phyloP scores from a whole-genome alignment of 495 filamentous ascomycete species.

The Beverwykella pulmonaria region DNA sequence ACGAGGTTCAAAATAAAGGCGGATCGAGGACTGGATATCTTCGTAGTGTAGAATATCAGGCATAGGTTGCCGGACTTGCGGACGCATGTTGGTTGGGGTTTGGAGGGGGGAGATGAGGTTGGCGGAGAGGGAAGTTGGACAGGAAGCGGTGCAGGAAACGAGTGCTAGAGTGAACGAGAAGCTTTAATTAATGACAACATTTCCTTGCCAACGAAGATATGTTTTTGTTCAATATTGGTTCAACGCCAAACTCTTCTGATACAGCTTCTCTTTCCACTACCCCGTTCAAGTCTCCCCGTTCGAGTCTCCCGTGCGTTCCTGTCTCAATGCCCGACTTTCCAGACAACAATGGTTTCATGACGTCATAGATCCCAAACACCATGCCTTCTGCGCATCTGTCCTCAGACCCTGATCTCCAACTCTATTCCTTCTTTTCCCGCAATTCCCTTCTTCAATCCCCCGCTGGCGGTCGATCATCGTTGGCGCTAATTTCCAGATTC shows the following conservation, averaged over 20 bases:
- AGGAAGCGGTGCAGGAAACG: too few species aligned
- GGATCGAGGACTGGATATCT: neutral
- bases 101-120: too few species aligned
- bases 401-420: neutral
- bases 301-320: neutral
- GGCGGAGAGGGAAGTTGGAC: too few species aligned
- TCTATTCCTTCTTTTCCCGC: neutral
- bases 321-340: slow-evolving; percentile 1
- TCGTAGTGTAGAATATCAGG: neutral
- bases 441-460: neutral
- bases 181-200: too few species aligned
- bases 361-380: slow-evolving; percentile 2
- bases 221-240: too few species aligned
- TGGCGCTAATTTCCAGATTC: neutral
- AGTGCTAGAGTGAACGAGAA: too few species aligned
- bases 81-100: too few species aligned
- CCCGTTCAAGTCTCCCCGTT: neutral
- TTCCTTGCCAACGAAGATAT: too few species aligned
- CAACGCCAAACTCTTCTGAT: too few species aligned
- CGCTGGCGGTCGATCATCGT: neutral
- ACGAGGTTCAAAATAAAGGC: neutral
- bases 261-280: too few species aligned
- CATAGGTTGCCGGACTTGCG: too few species aligned
- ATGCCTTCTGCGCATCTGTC: neutral
- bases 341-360: slow-evolving; percentile 24